Base-by-base conservation (phyloP, 371 early-diverging fungal species). In the Massospora cicadina region DNA sequence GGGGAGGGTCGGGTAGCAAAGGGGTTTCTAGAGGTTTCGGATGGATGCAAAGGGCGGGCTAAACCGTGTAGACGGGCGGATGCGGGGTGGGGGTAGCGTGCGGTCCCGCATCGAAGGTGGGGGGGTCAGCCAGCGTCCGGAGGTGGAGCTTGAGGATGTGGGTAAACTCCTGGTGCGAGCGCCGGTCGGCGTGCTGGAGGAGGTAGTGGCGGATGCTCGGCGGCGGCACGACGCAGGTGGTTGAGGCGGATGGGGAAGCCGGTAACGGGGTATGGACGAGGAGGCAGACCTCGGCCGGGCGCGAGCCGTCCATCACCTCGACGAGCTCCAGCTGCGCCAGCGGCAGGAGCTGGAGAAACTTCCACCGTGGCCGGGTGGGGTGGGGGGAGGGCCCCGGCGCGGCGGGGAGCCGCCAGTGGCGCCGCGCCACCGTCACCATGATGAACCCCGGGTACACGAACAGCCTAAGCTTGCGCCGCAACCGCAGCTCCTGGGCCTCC, bases 161-260 rank as follows among this genome's bases (percentile, higher is more conserved):
- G 30, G 30, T 60, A 60, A 60, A 60, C 27, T 60, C 60, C 10
- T 21, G 21, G 30, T 60, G 60, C 5, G 24, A 30, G 25, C 60
- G 24, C 21, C 21, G 24, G 31, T 24, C 31, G 12, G 30, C 17
- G 21, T 60, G 60, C 23, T 60, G 60, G 17, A 60, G 30, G 24
- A 60, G 21, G 30, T 28, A 60, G 23, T 12, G 32, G 21, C 31
- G 23, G 57, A 26, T 10, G 57, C 10, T 17, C 10, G 43, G 10
- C 10, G 43, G 43, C 43, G 43, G 43, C 43, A 17, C 17, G 17
- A 17, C 43, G 43, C 43, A 43, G 17, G 43, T 5, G 43, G 43
- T 10, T 10, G 43, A 10, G 43, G 43, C 23, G 57, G 24, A n/a
- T n/a, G 27, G 27, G 12, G 57, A 26, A 21, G 57, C 23, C 23